phyloP scores from a whole-genome alignment of 2,329 filamentous ascomycete species.

The Penicillium sp. region DNA sequence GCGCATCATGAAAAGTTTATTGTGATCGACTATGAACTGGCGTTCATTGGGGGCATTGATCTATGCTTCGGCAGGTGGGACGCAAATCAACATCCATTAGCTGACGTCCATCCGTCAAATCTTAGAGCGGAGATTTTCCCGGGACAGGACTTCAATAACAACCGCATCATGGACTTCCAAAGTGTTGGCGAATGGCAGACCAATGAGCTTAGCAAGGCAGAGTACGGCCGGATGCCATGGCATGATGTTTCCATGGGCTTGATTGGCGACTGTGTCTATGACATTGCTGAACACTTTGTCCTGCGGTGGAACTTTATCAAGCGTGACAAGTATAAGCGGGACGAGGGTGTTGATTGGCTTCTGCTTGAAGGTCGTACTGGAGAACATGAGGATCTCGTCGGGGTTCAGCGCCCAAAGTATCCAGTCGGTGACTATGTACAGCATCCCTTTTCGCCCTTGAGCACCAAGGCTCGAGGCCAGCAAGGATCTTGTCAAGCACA shows the following conservation, averaged over 20 bases:
- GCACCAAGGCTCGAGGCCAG: slow-evolving; percentile 65
- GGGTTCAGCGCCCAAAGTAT: slow-evolving; percentile 85
- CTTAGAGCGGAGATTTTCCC: slow-evolving; percentile 86
- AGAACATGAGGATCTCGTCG: slow-evolving; percentile 82
- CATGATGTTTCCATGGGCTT: slow-evolving; percentile 93
- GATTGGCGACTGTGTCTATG: slow-evolving; percentile 87
- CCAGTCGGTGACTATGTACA: slow-evolving; percentile 86
- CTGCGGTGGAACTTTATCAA: slow-evolving; percentile 97
- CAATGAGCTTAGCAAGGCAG: slow-evolving; percentile 88
- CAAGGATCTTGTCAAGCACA: slow-evolving; percentile 81
- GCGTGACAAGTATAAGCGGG: slow-evolving; percentile 95
- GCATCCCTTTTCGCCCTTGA: slow-evolving; percentile 75
- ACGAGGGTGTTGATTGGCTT: slow-evolving; percentile 83
- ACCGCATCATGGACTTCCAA: slow-evolving; percentile 93
- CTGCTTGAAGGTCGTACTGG: slow-evolving; percentile 75
- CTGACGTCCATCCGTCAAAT: slow-evolving; percentile 85
- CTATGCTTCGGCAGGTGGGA: slow-evolving; percentile 97
- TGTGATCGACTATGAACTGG: slow-evolving; percentile 86
- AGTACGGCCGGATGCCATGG: slow-evolving; percentile 97
- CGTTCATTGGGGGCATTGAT: slow-evolving; percentile 93
- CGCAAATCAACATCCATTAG: slow-evolving; percentile 77
- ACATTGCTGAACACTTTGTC: slow-evolving; percentile 95
- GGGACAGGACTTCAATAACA: slow-evolving; percentile 98
- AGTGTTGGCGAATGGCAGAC: slow-evolving; percentile 89
- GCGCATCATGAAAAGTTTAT: slow-evolving; percentile 98